These are phyloP conservation scores for Micractinium sp. DNA, from an alignment of 139 green algal species.

Conservation along the genomic window DNA sequence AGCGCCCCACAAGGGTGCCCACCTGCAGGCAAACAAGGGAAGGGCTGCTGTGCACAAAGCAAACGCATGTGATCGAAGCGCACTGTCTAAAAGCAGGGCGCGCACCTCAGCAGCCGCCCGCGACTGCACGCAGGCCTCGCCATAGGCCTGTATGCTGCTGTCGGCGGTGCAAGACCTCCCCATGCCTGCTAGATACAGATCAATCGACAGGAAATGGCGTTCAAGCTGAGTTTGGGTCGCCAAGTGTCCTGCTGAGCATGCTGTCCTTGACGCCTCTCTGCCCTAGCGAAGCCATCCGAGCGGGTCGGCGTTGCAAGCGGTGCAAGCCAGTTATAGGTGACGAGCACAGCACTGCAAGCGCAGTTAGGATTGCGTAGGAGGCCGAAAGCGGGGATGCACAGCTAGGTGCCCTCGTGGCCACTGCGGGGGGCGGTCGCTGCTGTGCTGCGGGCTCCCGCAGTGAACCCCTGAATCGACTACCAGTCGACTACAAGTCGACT, in stretches of 20 bases:
- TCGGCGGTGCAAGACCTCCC: background rate
- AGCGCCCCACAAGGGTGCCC: constrained; percentile 34
- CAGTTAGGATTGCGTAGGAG: too few species aligned
- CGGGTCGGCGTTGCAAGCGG: too few species aligned
- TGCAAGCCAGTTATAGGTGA: too few species aligned
- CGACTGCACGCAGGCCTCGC: constrained; percentile 11
- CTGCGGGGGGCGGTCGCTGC: too few species aligned
- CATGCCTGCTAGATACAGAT: background rate
- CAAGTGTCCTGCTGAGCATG: background rate
- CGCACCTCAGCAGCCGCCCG: constrained; percentile 4
- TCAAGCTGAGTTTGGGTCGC: background rate
- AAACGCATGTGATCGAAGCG: background rate
- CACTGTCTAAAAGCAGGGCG: background rate
- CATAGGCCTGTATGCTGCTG: background rate
- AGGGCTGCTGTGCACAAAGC: background rate
- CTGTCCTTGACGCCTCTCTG: background rate
- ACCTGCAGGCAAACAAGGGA: constrained; percentile 13
- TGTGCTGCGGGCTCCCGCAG: too few species aligned
- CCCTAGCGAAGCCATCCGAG: too few species aligned
- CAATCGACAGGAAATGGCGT: background rate
- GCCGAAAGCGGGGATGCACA: too few species aligned
- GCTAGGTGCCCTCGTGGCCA: too few species aligned
- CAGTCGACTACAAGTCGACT: too few species aligned
- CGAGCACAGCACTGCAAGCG: too few species aligned
- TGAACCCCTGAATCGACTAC: too few species aligned